These are phyloP conservation scores for Papiliotrema flavescens DNA, from an alignment of 1,284 basidiomycete species.

Conservation along the genomic window DNA sequence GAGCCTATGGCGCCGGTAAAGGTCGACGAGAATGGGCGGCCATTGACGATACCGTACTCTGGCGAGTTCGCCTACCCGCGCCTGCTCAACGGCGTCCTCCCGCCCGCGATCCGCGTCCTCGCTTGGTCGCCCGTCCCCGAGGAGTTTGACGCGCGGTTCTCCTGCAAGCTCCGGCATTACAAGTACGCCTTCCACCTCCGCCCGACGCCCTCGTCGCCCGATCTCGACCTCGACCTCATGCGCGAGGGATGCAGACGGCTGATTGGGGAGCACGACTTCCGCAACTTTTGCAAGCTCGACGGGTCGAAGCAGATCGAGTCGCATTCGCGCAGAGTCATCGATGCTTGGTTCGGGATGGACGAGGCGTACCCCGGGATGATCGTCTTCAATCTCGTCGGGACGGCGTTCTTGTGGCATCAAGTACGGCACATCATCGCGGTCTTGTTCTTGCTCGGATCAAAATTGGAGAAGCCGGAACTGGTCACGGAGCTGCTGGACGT, in stretches of 20 bases:
- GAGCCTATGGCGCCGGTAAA: not conserved
- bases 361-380: slow-evolving; percentile 43
- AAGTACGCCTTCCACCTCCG: slow-evolving; percentile 82
- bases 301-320: slow-evolving; percentile 85
- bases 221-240: slow-evolving; percentile 75
- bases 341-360: slow-evolving; percentile 38
- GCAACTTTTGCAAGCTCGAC: slow-evolving; percentile 95
- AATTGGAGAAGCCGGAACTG: slow-evolving; percentile 70
- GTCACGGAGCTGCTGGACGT: slow-evolving; percentile 71
- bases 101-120: slow-evolving; percentile 81
- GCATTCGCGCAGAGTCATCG: slow-evolving; percentile 36
- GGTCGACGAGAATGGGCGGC: slow-evolving; percentile 1
- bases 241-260: slow-evolving; percentile 66
- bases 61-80: slow-evolving; percentile 72
- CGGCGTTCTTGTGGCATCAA: slow-evolving; percentile 94
- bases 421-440: slow-evolving; percentile 94
- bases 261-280: slow-evolving; percentile 90
- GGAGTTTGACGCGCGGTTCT: slow-evolving; percentile 82
- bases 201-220: slow-evolving; percentile 37
- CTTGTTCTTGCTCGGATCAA: slow-evolving; percentile 81
- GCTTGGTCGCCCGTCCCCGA: slow-evolving; percentile 89
- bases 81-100: slow-evolving; percentile 85
- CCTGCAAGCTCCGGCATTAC: slow-evolving; percentile 86
- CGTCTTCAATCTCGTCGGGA: slow-evolving; percentile 83
- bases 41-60: not conserved